Conservation (phyloP, 805 yeast species). For the Candida qinlingensis region DNA sequence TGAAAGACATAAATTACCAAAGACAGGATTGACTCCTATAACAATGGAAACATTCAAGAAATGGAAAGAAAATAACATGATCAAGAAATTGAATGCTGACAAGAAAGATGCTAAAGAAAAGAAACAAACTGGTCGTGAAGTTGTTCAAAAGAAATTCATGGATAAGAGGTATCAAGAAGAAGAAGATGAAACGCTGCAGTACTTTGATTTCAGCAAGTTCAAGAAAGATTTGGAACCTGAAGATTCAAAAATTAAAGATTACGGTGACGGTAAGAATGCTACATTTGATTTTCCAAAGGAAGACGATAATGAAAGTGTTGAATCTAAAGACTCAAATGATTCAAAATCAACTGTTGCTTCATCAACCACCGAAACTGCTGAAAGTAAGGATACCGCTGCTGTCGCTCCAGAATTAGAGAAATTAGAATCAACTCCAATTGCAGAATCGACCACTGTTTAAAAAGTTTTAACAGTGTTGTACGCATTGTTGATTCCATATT, state of each 20-base stretch:
- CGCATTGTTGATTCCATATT: too few species aligned
- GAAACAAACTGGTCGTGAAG: slow-evolving; percentile 62
- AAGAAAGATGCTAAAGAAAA: slow-evolving; percentile 31
- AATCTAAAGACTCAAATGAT: slow-evolving; percentile 2
- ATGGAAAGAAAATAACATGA: slow-evolving; percentile 75
- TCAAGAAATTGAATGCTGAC: slow-evolving; percentile 44
- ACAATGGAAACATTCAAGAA: slow-evolving; percentile 70
- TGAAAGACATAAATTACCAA: slow-evolving; percentile 81
- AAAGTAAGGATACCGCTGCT: too few species aligned
- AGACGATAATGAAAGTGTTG: slow-evolving; percentile 24
- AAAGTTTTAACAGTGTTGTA: too few species aligned
- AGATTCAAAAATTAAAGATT: slow-evolving; percentile 10
- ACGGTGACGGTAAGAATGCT: slow-evolving; percentile 11
- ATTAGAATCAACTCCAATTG: too few species aligned
- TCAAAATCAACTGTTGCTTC: slow-evolving; percentile 2
- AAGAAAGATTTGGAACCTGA: slow-evolving; percentile 20
- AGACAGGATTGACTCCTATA: slow-evolving; percentile 72
- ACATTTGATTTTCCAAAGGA: slow-evolving; percentile 28
- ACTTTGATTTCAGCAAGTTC: slow-evolving; percentile 40
- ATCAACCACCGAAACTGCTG: background rate
- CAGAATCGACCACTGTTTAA: too few species aligned
- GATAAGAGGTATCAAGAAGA: slow-evolving; percentile 23
- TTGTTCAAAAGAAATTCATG: slow-evolving; percentile 52
- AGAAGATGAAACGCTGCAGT: slow-evolving; percentile 13
- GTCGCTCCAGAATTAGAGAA: too few species aligned